Percentiles rank a stretch among this genome's conserved stretches.
phyloP scores from a whole-genome alignment of 2,329 filamentous ascomycete species.

The Pestalotiopsis sp. region DNA sequence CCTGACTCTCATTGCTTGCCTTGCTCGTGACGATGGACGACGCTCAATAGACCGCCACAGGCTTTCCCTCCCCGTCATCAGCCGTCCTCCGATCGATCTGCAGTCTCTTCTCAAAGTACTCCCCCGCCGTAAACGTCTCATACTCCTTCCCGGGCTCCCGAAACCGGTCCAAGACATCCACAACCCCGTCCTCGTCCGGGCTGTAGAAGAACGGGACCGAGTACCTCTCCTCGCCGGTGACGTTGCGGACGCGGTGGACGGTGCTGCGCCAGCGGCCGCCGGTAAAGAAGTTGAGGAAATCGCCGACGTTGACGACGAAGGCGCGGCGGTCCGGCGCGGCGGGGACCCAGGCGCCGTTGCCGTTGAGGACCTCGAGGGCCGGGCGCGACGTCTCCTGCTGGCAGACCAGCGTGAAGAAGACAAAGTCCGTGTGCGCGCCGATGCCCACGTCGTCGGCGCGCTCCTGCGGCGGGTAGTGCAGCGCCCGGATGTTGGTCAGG shows the following conservation, averaged over 20 bases:
- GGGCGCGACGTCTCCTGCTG: constrained; percentile 9
- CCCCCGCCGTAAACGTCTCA: constrained; percentile 12
- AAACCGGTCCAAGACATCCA: constrained; percentile 6
- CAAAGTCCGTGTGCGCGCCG: constrained; percentile 14
- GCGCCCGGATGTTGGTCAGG: constrained; percentile 11
- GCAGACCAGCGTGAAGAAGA: constrained; percentile 11
- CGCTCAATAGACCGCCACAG: background rate
- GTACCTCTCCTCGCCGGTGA: constrained; percentile 13
- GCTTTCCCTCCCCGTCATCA: background rate
- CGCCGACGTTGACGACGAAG: constrained; percentile 14
- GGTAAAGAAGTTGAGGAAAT: constrained; percentile 14
- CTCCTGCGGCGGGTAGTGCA: constrained; percentile 13
- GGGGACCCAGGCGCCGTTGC: constrained; percentile 11
- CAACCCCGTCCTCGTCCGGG: constrained; percentile 10
- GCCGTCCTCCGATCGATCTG: constrained; percentile 14
- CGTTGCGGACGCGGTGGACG: constrained; percentile 11
- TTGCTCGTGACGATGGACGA: no score
- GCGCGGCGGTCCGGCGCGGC: constrained; percentile 1
- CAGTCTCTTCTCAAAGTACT: constrained; percentile 14
- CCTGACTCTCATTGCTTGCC: no score
- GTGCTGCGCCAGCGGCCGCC: constrained; percentile 10
- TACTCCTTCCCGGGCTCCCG: constrained; percentile 8
- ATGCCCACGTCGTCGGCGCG: constrained; percentile 11
- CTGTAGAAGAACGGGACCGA: constrained; percentile 15
- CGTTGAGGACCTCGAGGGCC: constrained; percentile 12